A percentile compares a stretch with the other conserved stretches of the same genome.
Evolutionary conservation across 257 asterid genomes (phyloP).

Genomic region (Solanum appendiculatum): DNA sequence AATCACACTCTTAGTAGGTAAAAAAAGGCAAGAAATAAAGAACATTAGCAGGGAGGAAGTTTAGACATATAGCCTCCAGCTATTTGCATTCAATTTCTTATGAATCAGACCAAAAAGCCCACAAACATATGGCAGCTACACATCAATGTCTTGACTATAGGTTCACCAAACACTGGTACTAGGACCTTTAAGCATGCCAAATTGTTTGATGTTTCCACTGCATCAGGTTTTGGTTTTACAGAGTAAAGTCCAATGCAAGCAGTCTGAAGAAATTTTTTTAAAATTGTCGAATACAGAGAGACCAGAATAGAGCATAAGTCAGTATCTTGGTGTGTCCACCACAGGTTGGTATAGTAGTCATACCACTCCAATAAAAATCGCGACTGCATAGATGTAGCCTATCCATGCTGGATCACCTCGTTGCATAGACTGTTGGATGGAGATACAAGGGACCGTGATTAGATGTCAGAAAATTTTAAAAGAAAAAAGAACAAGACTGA

Average conservation of each 20-base stretch:
- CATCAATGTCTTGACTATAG: not conserved
- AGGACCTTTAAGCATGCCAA: not conserved
- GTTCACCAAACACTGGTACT: not conserved
- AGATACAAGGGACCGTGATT: not conserved
- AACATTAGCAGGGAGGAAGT: not conserved
- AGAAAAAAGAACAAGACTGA: not conserved
- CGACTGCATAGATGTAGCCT: slow-evolving; percentile 87
- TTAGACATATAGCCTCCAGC: not conserved
- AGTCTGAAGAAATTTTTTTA: not conserved
- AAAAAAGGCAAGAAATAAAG: not conserved
- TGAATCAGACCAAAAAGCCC: not conserved
- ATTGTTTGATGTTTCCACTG: not conserved
- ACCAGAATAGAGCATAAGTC: not conserved
- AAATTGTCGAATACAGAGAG: not conserved
- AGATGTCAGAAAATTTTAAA: slow-evolving; percentile 5
- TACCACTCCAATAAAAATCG: slow-evolving; percentile 95
- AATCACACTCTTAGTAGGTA: not conserved
- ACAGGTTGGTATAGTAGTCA: slow-evolving; percentile 11
- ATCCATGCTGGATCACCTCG: slow-evolving; percentile 97
- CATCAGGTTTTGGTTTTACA: not conserved
- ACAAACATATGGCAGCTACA: not conserved
- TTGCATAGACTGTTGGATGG: slow-evolving; percentile 78
- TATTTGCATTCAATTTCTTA: not conserved
- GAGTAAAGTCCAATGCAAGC: not conserved
- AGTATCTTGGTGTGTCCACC: not conserved